These are phyloP conservation scores for Tricharina praecox DNA, from an alignment of 495 filamentous ascomycete genomes.

Conservation along the genomic window DNA sequence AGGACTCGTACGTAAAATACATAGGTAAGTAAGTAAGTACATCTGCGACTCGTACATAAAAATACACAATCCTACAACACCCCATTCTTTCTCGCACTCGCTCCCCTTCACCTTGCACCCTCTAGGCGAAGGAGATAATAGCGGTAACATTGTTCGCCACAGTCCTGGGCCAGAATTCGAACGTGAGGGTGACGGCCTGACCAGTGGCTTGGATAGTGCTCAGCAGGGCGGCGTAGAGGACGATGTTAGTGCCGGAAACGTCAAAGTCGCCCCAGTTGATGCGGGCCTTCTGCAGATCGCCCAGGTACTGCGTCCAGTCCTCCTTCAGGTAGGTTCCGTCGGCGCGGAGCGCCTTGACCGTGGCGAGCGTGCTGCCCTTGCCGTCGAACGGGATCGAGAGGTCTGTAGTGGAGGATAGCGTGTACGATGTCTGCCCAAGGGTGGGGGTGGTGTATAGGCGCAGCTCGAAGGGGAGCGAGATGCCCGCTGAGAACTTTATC, in stretches of 20 bases:
- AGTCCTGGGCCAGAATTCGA: slow-evolving; percentile 20
- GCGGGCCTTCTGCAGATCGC: slow-evolving; percentile 36
- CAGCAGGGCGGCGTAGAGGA: slow-evolving; percentile 13
- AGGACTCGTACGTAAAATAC: too few relatives aligned
- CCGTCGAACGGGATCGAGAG: slow-evolving; percentile 37
- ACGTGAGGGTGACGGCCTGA: slow-evolving; percentile 16
- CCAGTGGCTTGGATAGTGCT: slow-evolving; percentile 8
- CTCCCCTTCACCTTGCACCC: neutral
- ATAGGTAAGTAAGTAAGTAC: too few relatives aligned
- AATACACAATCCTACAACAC: too few relatives aligned
- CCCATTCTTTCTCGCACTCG: too few relatives aligned
- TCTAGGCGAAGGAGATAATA: slow-evolving; percentile 13
- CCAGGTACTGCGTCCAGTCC: slow-evolving; percentile 40
- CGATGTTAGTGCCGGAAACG: slow-evolving; percentile 7
- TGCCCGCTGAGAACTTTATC: slow-evolving; percentile 36
- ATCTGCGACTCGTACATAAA: too few relatives aligned
- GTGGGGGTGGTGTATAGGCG: slow-evolving; percentile 36
- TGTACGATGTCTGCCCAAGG: slow-evolving; percentile 28
- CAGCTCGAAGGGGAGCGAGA: slow-evolving; percentile 32
- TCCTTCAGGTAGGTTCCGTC: slow-evolving; percentile 38
- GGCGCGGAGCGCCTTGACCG: slow-evolving; percentile 37
- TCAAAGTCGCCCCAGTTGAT: slow-evolving; percentile 29
- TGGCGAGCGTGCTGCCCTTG: slow-evolving; percentile 28
- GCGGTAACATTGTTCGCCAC: slow-evolving; percentile 16
- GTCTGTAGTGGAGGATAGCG: slow-evolving; percentile 25